Conservation (phyloP, 1,284 basidiomycete genomes). For the Trichosporon sp. region DNA sequence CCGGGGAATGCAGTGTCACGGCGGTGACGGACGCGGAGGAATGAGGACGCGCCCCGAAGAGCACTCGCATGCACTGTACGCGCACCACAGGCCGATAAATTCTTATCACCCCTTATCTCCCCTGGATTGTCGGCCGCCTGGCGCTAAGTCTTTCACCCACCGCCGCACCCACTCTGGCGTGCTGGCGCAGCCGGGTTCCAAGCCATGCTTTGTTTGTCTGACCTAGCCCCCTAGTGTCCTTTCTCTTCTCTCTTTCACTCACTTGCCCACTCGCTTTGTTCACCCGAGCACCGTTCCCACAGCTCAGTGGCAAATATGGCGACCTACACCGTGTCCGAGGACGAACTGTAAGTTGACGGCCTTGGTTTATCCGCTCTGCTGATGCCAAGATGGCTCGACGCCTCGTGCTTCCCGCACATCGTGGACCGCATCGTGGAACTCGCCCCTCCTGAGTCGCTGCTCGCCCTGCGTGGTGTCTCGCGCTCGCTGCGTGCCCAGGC, state of each 20-base stretch:
- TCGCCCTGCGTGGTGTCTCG: slow-evolving; percentile 4
- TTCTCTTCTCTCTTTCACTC: not conserved
- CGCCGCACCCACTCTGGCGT: not conserved
- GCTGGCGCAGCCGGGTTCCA: not conserved
- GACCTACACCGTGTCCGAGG: not conserved
- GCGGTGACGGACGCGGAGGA: not conserved
- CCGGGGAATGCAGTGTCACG: not conserved
- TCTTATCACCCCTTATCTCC: slow-evolving; percentile 5
- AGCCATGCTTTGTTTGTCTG: not conserved
- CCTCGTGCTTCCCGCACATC: slow-evolving; percentile 6
- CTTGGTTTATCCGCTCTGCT: not conserved
- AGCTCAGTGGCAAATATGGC: not conserved
- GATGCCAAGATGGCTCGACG: not conserved
- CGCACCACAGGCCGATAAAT: not conserved
- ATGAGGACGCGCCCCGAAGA: not conserved
- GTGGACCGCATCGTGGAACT: slow-evolving; percentile 9
- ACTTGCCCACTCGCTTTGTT: not conserved
- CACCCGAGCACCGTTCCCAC: not conserved
- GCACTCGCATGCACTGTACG: not conserved
- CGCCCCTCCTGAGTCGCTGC: not conserved
- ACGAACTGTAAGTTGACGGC: not conserved
- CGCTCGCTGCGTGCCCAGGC: not conserved
- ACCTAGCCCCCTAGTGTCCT: not conserved
- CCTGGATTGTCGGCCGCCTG: not conserved
- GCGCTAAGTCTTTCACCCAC: not conserved